Evolutionary conservation across 2,329 filamentous ascomycete genomes (phyloP), one percentile per base, ranked within the genome.

Genomic region (Fusarium sp.): DNA sequence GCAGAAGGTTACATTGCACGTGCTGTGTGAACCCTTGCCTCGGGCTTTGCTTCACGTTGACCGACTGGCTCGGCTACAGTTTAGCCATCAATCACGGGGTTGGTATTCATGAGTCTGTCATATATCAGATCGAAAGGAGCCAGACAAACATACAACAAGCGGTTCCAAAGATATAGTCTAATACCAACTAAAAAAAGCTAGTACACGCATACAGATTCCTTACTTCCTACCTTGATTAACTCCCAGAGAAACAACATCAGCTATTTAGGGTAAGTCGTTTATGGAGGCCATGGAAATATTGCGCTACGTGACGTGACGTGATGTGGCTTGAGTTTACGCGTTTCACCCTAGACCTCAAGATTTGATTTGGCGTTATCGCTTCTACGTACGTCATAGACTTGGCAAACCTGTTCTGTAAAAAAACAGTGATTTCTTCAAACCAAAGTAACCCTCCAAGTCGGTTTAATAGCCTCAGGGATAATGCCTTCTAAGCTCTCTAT

Each of bases 321-420:
- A 2, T 19, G 15, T 32, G 22, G n/a, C 15, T 11, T 19, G 11
- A 32, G 25, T 31, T 53, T 44, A 41, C 44, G 45, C 29, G 29
- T 22, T 19, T 19, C 19, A 19, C 19, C 19, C 19, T 19, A 19
- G 19, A 19, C 2, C 19, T 19, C 19, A 19, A 19, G 19, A 19
- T 19, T 19, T 2, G 19, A 19, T 19, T 19, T 19, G 19, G 19
- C 19, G 19, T 19, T 19, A 38, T 26, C 13, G 12, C 31, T 12
- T 53, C n/a, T 22, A 55, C 52, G 52, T 22, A 55, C 52, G 52
- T 55, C 46, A 55, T 55, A 28, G 52, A 55, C 36, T 48, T 5
- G 22, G 19, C 19, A 32, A 8, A 7, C 46, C 24, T 53, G 31
- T 31, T 28, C 15, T 24, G 19, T 19, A 19, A 19, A 19, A 19